A percentile compares a stretch with the other conserved stretches of the same genome.
Evolutionary conservation across 116 monocot species (phyloP).

Genomic region (Iris pallida): DNA sequence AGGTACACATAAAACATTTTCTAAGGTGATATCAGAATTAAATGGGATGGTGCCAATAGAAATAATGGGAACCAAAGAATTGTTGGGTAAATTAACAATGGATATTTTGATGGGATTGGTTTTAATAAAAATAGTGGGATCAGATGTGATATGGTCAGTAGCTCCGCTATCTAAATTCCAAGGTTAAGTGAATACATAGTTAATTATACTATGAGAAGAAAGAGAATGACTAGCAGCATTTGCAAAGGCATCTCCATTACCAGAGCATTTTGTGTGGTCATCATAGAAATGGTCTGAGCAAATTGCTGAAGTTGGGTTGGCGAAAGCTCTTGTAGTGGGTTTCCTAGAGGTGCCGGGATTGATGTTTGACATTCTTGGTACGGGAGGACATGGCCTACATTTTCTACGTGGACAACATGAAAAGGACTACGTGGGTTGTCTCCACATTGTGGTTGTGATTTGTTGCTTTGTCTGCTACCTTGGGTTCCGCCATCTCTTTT

Average conservation of each 20-base stretch:
- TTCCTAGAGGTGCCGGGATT: neutral
- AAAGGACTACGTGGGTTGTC: neutral
- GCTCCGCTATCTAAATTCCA: constrained; percentile 9
- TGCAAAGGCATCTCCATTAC: neutral
- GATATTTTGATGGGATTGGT: neutral
- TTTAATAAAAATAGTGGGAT: neutral
- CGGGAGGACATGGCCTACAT: neutral
- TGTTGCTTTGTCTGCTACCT: neutral
- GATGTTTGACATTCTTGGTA: neutral
- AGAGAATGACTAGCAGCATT: neutral
- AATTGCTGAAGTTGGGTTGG: neutral
- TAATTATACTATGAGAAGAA: neutral
- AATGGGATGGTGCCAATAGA: neutral
- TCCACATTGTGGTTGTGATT: neutral
- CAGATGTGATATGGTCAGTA: neutral
- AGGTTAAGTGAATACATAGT: neutral
- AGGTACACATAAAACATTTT: constrained; percentile 15
- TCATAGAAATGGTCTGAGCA: neutral
- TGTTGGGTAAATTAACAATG: neutral
- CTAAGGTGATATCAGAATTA: neutral
- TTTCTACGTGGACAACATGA: neutral
- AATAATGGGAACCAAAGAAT: neutral
- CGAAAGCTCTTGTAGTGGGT: neutral
- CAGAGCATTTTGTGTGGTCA: neutral
- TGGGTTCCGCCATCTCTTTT: neutral